Base-by-base conservation (phyloP, 768 basidiomycete species). In the Leccinum olivaceopallidum region DNA sequence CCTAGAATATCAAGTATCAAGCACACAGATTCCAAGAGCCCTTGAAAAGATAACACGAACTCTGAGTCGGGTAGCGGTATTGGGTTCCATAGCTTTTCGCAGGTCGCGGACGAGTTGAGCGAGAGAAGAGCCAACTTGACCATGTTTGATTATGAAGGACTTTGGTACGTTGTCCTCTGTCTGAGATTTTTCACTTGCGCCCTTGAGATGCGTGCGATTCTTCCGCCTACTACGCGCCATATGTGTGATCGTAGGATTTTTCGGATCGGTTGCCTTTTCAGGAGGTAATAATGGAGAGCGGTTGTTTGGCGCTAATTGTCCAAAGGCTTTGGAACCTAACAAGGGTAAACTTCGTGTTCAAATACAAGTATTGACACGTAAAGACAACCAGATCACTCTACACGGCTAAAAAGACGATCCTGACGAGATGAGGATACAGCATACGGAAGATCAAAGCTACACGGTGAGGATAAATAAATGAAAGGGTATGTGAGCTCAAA, bases 91-190 rank as follows among this genome's bases (percentile, higher is more conserved):
- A 61, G 97, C 92, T 75, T 92, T 92, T 69, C 97, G 82, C 70
- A 97, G 79, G 77, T 99, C 96, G 58, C 92, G 84, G 20, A 98
- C 95, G 39, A 99, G 88, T 70, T 95, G 92, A 5, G 87, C 77
- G 58, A 98, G 79, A 8, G 93, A 94, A 53, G 83, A 80, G 20
- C 97, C 96, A 32, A 98, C 95, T 59, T 88, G 86, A 44, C 97
- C 97, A 77, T 95, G 93, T 74, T 95, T 96, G 72, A 99, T 92
- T 60, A 99, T 91, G 70, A 99, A 98, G 0, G 94, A 95, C 77
- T 92, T 96, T 5, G 96, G 96, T 0, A 76, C 76, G 60, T 74
- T 77, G 3, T 76, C 75, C 24, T 71, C 66, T 2, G 75, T 70
- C 28, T 71, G 69, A 12, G 75, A 61, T 13, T 73, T 71, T 13